A percentile compares a stretch with the other conserved stretches of the same genome.
Conservation (phyloP, 176 grass and related monocot genomes). For the Carex scoparia region DNA sequence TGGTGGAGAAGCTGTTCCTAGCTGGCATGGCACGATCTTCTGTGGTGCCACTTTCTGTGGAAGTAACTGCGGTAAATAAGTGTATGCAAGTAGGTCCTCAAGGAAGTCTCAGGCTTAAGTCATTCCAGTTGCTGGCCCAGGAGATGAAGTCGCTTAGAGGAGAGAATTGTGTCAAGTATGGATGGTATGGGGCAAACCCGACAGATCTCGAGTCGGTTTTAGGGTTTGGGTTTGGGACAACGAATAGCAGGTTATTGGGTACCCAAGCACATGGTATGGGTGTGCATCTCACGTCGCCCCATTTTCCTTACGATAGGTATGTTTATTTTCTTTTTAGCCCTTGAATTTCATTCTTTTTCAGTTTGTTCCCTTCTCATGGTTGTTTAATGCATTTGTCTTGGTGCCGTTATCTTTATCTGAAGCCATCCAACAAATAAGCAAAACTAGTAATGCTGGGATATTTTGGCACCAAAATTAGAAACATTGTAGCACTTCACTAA, state of each 20-base stretch:
- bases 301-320: conserved; percentile 51
- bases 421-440: background rate
- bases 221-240: conserved; percentile 36
- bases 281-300: conserved; percentile 63
- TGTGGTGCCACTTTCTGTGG: background rate
- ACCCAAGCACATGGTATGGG: conserved; percentile 44
- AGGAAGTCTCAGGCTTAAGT: conserved; percentile 22
- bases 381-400: background rate
- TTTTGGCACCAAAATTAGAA: background rate
- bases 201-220: conserved; percentile 41
- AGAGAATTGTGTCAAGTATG: conserved; percentile 44
- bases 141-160: conserved; percentile 38
- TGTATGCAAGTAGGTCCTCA: conserved; percentile 12
- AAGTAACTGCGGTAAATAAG: conserved; percentile 56
- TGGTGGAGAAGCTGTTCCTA: conserved; percentile 61
- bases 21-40: conserved; percentile 26
- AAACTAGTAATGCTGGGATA: conserved; percentile 1
- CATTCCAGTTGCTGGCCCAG: conserved; percentile 41
- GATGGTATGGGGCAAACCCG: conserved; percentile 52
- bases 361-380: background rate
- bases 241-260: conserved; percentile 32
- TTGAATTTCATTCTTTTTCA: background rate
- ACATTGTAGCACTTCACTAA: background rate
- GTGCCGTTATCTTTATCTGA: background rate
- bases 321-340: no score